These are phyloP conservation scores for Lanmaoa pseudosensibilis DNA, from an alignment of 768 basidiomycete genomes.

Conservation along the genomic window DNA sequence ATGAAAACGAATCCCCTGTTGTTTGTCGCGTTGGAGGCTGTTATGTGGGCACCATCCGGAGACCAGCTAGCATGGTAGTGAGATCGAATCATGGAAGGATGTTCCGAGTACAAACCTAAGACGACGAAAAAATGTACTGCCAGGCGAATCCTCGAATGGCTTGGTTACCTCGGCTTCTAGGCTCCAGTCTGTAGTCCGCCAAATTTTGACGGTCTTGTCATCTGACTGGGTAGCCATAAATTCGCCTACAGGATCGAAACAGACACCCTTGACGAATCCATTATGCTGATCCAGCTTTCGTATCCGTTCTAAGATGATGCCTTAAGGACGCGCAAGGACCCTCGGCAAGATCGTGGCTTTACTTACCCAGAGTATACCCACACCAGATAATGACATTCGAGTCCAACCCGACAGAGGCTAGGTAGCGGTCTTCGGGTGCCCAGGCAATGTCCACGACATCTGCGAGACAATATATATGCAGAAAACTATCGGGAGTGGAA, in stretches of 20 bases:
- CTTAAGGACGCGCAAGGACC: background rate
- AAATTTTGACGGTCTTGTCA: conserved; percentile 94
- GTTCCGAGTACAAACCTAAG: conserved; percentile 56
- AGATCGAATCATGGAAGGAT: background rate
- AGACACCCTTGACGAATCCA: conserved; percentile 98
- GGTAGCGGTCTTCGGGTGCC: conserved; percentile 88
- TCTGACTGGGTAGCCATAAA: conserved; percentile 98
- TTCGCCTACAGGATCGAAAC: conserved; percentile 98
- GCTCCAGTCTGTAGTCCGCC: conserved; percentile 92
- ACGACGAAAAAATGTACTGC: conserved; percentile 90
- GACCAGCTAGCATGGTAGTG: conserved; percentile 71
- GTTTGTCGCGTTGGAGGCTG: conserved; percentile 96
- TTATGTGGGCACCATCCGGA: conserved; percentile 98
- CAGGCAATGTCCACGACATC: conserved; percentile 96
- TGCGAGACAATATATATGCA: conserved; percentile 31
- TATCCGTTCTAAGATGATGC: conserved; percentile 60
- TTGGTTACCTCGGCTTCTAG: conserved; percentile 82
- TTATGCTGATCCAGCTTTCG: conserved; percentile 85
- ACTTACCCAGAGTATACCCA: conserved; percentile 81
- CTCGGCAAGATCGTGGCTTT: background rate
- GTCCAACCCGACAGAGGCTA: conserved; percentile 93
- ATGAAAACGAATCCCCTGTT: conserved; percentile 96
- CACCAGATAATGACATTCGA: conserved; percentile 93
- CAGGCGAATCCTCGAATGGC: conserved; percentile 92
- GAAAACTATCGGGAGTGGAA: background rate